Base-by-base conservation (phyloP, 352 stramenopile genomes). In the Poterioochromonas sp. region DNA sequence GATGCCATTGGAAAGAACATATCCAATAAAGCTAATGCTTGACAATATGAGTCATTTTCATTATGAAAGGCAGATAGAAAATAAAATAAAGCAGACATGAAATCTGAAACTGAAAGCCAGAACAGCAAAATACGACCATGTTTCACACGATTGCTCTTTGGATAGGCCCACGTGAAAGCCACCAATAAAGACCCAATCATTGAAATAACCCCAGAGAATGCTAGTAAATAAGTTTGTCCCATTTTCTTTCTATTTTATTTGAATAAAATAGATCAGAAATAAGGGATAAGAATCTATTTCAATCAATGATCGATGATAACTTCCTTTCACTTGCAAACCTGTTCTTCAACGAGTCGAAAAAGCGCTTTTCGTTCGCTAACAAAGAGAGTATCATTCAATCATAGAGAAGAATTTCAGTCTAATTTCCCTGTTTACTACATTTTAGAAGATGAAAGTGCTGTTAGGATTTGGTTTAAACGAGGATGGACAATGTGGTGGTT, bases 401-500 rank as follows among this genome's bases (percentile, higher is more conserved):
- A n/a, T n/a, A n/a, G n/a, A n/a, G n/a, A n/a, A n/a, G n/a, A n/a
- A n/a, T n/a, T n/a, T n/a, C n/a, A n/a, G n/a, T n/a, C n/a, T n/a
- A n/a, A n/a, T n/a, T n/a, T n/a, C n/a, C n/a, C n/a, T n/a, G n/a
- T n/a, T n/a, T n/a, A n/a, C n/a, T n/a, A n/a, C n/a, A n/a, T n/a
- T 76, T 34, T 62, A 37, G 20, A 64, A n/a, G 8, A 64, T 63
- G 41, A 15, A 34, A 22, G 22, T 76, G 39, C 37, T 78, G 12
- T 68, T 39, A 22, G 20, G 41, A 51, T 78, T 78, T 34, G 71
- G 71, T 34, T 34, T 68, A 34, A 78, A 78, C 29, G 71, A 78
- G 18, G 71, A 78, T 78, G 71, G 71, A 35, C 71, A 78, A 53
- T 78, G 71, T 69, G 43, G 47, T 34, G 15, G 12, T 44, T 11